Evolutionary conservation across 768 basidiomycete genomes (phyloP).

Genomic region (Piloderma croceum): DNA sequence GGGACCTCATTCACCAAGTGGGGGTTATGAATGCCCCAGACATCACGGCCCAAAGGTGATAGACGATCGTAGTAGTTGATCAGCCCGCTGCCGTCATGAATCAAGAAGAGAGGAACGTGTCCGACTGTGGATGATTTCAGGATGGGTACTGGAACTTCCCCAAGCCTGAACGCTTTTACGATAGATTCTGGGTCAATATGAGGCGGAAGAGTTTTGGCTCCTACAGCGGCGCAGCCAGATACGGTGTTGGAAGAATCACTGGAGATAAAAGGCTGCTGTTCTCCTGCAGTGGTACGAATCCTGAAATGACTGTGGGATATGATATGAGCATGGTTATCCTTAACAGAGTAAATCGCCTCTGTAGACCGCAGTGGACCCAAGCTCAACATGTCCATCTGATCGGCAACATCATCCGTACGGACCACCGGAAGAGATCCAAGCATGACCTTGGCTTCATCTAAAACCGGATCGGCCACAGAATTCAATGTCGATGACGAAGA

Average conservation of each 20-base stretch:
- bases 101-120: conserved; percentile 47
- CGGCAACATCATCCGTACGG: conserved; percentile 37
- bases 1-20: conserved; percentile 35
- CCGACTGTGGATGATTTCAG: conserved; percentile 26
- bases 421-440: conserved; percentile 39
- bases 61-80: conserved; percentile 46
- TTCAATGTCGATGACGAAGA: conserved; percentile 35
- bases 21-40: conserved; percentile 63
- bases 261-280: conserved; percentile 16
- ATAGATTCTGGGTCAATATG: conserved; percentile 5
- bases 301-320: conserved; percentile 43
- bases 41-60: conserved; percentile 38
- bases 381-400: conserved; percentile 46
- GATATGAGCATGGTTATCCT: conserved; percentile 33
- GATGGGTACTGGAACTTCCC: conserved; percentile 29
- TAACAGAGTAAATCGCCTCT: conserved; percentile 49
- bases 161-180: conserved; percentile 17
- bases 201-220: neutral
- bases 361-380: conserved; percentile 63
- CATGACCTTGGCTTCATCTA: conserved; percentile 34
- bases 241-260: neutral
- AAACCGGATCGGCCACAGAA: neutral
- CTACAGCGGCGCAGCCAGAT: neutral
- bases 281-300: conserved; percentile 32
- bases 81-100: conserved; percentile 73